A percentile compares a stretch with the other conserved stretches of the same genome.
Conservation (phyloP, 306 rosid genomes). For the Cicer pinnatifidum region DNA sequence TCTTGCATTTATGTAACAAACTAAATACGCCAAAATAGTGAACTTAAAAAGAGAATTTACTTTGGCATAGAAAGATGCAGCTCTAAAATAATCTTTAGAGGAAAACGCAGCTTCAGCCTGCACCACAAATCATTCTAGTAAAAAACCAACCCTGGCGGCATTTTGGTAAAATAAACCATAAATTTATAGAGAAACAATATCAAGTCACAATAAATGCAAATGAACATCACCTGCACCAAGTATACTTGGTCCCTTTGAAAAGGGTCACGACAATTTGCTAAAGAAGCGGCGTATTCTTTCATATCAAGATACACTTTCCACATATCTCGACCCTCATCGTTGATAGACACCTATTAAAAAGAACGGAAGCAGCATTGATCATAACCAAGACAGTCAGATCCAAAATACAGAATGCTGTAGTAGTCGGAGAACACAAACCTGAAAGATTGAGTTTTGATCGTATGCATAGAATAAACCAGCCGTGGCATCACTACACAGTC, state of each 20-base stretch:
- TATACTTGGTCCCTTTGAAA: slow-evolving; percentile 97
- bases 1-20: slow-evolving; percentile 11
- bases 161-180: neutral
- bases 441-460: slow-evolving; percentile 91
- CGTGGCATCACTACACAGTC: slow-evolving; percentile 95
- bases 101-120: slow-evolving; percentile 96
- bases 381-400: slow-evolving; percentile 38
- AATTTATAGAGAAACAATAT: slow-evolving; percentile 31
- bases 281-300: slow-evolving; percentile 91
- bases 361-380: slow-evolving; percentile 43
- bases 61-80: slow-evolving; percentile 93
- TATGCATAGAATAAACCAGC: slow-evolving; percentile 97
- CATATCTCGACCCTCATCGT: slow-evolving; percentile 96
- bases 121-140: slow-evolving; percentile 50
- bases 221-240: slow-evolving; percentile 68
- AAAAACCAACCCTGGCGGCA: slow-evolving; percentile 36
- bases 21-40: slow-evolving; percentile 38
- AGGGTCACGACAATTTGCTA: slow-evolving; percentile 89
- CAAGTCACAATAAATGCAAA: slow-evolving; percentile 27
- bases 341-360: slow-evolving; percentile 79
- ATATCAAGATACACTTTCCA: slow-evolving; percentile 98
- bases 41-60: slow-evolving; percentile 56
- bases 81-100: slow-evolving; percentile 87
- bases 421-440: slow-evolving; percentile 62
- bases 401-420: slow-evolving; percentile 36